Evolutionary conservation across 306 rosid genomes (phyloP).

Genomic region (Begonia peltatifolia): DNA sequence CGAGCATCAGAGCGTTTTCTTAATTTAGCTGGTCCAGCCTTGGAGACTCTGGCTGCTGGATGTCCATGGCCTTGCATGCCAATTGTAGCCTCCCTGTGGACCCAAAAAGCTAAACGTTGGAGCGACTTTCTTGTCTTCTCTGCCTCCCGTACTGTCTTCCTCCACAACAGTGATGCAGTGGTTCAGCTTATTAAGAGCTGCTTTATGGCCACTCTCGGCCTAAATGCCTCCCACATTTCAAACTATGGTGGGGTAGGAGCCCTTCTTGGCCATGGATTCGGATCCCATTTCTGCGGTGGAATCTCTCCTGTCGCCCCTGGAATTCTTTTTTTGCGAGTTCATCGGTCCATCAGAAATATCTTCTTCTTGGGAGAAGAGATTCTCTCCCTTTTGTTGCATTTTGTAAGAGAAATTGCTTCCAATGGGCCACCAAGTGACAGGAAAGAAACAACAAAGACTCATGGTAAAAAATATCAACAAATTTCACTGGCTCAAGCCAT

Average conservation of each 20-base stretch:
- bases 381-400: conserved; percentile 61
- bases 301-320: conserved; percentile 91
- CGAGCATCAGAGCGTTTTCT: conserved; percentile 73
- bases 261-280: conserved; percentile 89
- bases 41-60: conserved; percentile 87
- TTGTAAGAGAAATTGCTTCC: conserved; percentile 58
- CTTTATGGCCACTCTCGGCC: conserved; percentile 81
- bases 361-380: conserved; percentile 65
- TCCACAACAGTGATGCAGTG: conserved; percentile 61
- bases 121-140: conserved; percentile 80
- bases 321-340: conserved; percentile 67
- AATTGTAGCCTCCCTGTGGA: conserved; percentile 94
- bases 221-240: conserved; percentile 46
- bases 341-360: conserved; percentile 49
- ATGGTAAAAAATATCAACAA: conserved; percentile 31
- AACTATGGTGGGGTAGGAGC: conserved; percentile 74
- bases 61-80: conserved; percentile 99
- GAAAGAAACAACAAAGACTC: conserved; percentile 30
- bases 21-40: conserved; percentile 80
- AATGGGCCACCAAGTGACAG: conserved; percentile 23
- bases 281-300: conserved; percentile 60
- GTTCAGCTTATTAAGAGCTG: conserved; percentile 88
- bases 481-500: conserved; percentile 62
- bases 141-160: conserved; percentile 88
- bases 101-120: conserved; percentile 94